A percentile compares a stretch with the other conserved stretches of the same genome.
These are phyloP conservation scores for Funneliformis mosseae DNA, from an alignment of 192 early-diverging fungal species.

Conservation along the genomic window DNA sequence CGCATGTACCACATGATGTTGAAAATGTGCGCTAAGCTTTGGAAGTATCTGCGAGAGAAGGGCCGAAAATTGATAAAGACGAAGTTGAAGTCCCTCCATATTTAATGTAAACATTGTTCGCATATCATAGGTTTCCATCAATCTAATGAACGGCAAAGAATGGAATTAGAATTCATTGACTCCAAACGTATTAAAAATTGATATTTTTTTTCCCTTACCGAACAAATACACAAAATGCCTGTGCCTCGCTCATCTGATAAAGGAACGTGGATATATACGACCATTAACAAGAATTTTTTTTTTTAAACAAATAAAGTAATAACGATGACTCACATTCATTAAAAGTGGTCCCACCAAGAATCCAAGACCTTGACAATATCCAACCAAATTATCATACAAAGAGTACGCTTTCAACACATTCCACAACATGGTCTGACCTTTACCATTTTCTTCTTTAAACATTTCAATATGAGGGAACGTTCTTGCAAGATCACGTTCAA, in stretches of 20 bases:
- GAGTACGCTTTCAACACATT: constrained; percentile 92
- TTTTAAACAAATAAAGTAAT: not conserved
- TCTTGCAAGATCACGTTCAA: constrained; percentile 87
- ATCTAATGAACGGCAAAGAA: constrained; percentile 32
- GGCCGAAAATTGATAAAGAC: constrained; percentile 83
- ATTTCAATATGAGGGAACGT: constrained; percentile 91
- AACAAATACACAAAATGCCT: constrained; percentile 95
- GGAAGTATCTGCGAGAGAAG: constrained; percentile 80
- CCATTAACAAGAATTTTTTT: not conserved
- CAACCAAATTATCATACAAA: constrained; percentile 91
- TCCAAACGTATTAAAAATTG: not conserved
- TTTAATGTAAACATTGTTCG: constrained; percentile 91
- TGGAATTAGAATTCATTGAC: not conserved
- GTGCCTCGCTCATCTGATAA: constrained; percentile 84
- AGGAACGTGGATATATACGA: not conserved
- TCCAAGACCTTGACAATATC: constrained; percentile 97
- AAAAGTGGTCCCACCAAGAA: constrained; percentile 93
- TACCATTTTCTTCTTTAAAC: constrained; percentile 80
- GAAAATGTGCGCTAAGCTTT: constrained; percentile 73
- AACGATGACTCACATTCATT: constrained; percentile 70
- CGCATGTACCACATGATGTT: constrained; percentile 67
- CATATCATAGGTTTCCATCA: constrained; percentile 94
- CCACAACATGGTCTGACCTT: constrained; percentile 86
- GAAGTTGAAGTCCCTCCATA: constrained; percentile 91
- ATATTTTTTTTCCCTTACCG: constrained; percentile 40